Evolutionary conservation across 2,329 filamentous ascomycete species (phyloP).

Genomic region (Aureobasidium zeae): DNA sequence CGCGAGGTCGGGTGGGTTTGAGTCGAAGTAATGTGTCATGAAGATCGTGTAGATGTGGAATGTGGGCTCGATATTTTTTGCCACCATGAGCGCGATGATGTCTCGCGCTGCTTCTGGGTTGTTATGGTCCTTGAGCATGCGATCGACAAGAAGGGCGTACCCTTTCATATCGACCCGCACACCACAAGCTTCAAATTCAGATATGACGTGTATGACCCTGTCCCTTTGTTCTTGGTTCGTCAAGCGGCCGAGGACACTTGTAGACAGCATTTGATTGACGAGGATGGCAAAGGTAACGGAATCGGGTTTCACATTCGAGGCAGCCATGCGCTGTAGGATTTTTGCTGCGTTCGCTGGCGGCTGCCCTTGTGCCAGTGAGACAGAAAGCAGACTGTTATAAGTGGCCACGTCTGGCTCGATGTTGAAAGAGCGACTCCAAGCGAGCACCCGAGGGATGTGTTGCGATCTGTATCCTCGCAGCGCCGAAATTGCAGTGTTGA

Average conservation of each 20-base stretch:
- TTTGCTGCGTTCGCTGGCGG: conserved; percentile 26
- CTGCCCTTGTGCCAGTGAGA: conserved; percentile 24
- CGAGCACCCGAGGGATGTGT: conserved; percentile 46
- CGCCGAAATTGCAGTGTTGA: conserved; percentile 63
- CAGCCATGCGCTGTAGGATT: conserved; percentile 35
- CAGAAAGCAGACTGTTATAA: conserved; percentile 27
- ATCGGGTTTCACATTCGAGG: conserved; percentile 39
- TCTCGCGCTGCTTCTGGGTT: conserved; percentile 46
- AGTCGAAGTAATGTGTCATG: conserved; percentile 55
- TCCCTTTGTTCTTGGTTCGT: conserved; percentile 42
- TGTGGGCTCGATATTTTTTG: conserved; percentile 44
- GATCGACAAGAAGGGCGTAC: conserved; percentile 62
- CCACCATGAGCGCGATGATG: conserved; percentile 55
- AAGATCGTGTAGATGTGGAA: conserved; percentile 67
- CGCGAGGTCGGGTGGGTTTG: conserved; percentile 43
- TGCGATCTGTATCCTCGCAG: conserved; percentile 45
- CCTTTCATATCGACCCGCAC: conserved; percentile 52
- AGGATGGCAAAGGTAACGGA: conserved; percentile 63
- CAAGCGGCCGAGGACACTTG: conserved; percentile 35
- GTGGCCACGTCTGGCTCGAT: conserved; percentile 28
- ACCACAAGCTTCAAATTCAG: conserved; percentile 48
- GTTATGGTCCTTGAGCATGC: conserved; percentile 43
- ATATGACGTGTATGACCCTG: conserved; percentile 47
- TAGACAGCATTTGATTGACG: conserved; percentile 50
- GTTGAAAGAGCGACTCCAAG: conserved; percentile 32